Evolutionary conservation across 768 basidiomycete species (phyloP).

Genomic region (Hericium rajendrae): DNA sequence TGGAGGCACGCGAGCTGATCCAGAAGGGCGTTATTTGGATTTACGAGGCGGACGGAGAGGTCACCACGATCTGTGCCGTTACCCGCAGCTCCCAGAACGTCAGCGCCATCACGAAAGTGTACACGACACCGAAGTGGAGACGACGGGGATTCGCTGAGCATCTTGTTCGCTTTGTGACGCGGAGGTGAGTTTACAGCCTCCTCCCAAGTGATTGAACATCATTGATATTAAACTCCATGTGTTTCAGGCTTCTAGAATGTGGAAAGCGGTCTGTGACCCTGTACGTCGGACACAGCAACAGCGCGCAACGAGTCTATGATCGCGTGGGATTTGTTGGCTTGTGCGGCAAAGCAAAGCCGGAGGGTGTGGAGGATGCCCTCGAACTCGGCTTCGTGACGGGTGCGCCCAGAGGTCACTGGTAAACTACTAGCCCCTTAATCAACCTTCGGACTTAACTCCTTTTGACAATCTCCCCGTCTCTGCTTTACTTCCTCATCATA

Average conservation of each 20-base stretch:
- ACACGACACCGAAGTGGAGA: constrained; percentile 37
- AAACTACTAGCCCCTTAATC: constrained; percentile 5
- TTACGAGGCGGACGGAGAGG: constrained; percentile 31
- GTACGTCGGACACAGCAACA: constrained; percentile 45
- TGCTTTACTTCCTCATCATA: not conserved
- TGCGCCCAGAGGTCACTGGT: constrained; percentile 46
- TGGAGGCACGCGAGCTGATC: constrained; percentile 40
- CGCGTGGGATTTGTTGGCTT: constrained; percentile 45
- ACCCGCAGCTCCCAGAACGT: constrained; percentile 42
- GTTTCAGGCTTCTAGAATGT: constrained; percentile 30
- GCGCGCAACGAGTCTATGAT: constrained; percentile 41
- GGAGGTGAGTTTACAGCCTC: constrained; percentile 23
- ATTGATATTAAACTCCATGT: constrained; percentile 9
- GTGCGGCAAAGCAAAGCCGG: constrained; percentile 26
- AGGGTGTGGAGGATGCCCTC: constrained; percentile 37
- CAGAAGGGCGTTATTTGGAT: constrained; percentile 42
- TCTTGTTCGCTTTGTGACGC: constrained; percentile 39
- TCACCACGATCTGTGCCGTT: constrained; percentile 45
- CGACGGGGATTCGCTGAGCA: constrained; percentile 40
- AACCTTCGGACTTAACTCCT: not conserved
- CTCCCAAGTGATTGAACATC: constrained; percentile 1
- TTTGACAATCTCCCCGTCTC: not conserved
- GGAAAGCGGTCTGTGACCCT: constrained; percentile 41
- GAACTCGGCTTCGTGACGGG: constrained; percentile 43
- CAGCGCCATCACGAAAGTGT: constrained; percentile 50